Percentiles rank a stretch among this genome's conserved stretches.
phyloP scores from a whole-genome alignment of 179 eudicot species.

The Actinidia polygama region DNA sequence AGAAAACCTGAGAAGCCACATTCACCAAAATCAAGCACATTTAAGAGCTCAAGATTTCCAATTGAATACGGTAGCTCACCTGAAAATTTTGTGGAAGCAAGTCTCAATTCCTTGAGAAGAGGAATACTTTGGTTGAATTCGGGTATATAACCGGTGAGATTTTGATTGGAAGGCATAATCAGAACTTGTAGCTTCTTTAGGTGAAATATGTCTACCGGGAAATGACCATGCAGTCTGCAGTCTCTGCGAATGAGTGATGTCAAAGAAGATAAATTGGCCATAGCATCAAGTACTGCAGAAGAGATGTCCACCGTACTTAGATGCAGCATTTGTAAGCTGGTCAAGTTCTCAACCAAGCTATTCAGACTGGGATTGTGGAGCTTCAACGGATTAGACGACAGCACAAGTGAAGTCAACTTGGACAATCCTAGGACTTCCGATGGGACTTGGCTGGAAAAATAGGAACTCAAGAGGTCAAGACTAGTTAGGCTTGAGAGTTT shows the following conservation, averaged over 20 bases:
- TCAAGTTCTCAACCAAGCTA: constrained; percentile 32
- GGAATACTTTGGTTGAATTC: constrained; percentile 26
- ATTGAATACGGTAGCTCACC: constrained; percentile 24
- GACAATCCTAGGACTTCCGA: constrained; percentile 15
- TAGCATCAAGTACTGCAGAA: constrained; percentile 15
- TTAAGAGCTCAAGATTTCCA: constrained; percentile 16
- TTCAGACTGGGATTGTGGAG: constrained; percentile 24
- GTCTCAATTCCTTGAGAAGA: constrained; percentile 18
- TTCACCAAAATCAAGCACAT: accelerated
- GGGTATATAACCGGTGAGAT: constrained; percentile 39
- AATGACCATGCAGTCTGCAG: constrained; percentile 35
- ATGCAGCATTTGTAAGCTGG: constrained; percentile 17
- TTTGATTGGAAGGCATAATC: neutral
- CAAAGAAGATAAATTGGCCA: constrained; percentile 31
- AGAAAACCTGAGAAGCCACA: neutral
- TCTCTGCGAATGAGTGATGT: neutral
- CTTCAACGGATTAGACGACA: neutral
- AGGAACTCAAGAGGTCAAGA: constrained; percentile 21
- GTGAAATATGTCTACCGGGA: constrained; percentile 30
- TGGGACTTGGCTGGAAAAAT: constrained; percentile 23
- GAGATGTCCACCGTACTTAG: constrained; percentile 29
- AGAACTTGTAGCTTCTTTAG: constrained; percentile 32
- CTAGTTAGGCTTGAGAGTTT: neutral
- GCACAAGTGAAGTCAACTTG: constrained; percentile 6
- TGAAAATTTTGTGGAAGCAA: constrained; percentile 12